A percentile compares a stretch with the other conserved stretches of the same genome.
Evolutionary conservation across 495 filamentous ascomycete genomes (phyloP).

Genomic region (Antarctomyces pellizariae): DNA sequence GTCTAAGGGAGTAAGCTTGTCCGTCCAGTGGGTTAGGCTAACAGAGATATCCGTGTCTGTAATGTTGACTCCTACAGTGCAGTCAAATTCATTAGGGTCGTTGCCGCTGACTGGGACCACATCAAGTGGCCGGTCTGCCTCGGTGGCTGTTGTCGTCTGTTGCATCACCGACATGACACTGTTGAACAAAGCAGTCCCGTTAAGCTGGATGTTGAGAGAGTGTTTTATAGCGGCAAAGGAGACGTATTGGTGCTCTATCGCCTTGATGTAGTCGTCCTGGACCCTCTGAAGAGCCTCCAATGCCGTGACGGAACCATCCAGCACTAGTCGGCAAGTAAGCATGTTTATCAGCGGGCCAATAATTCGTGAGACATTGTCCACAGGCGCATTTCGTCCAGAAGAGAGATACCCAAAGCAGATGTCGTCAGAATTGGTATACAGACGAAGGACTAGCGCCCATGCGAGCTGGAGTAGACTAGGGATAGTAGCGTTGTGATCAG

Average conservation of each 20-base stretch:
- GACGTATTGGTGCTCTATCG: slow-evolving; percentile 1
- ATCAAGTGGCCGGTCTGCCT: too few relatives aligned
- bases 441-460: slow-evolving; percentile 31
- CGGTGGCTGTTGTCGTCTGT: too few relatives aligned
- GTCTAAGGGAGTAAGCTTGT: too few relatives aligned
- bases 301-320: not conserved
- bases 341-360: slow-evolving; percentile 10
- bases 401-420: slow-evolving; percentile 28
- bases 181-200: too few relatives aligned
- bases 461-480: slow-evolving; percentile 21
- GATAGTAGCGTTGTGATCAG: slow-evolving; percentile 1
- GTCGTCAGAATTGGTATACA: slow-evolving; percentile 26
- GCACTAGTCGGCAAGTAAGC: slow-evolving; percentile 3
- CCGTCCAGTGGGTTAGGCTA: too few relatives aligned
- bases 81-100: too few relatives aligned
- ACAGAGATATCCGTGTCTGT: too few relatives aligned
- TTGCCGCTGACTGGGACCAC: too few relatives aligned
- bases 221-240: not conserved
- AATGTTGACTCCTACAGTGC: too few relatives aligned
- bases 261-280: slow-evolving; percentile 1
- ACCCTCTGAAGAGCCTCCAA: slow-evolving; percentile 8
- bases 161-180: too few relatives aligned
- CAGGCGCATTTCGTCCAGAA: slow-evolving; percentile 7
- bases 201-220: too few relatives aligned
- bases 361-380: slow-evolving; percentile 10